Conservation (phyloP, 2,329 filamentous ascomycete genomes). For the Tricladium varicosporioides region DNA sequence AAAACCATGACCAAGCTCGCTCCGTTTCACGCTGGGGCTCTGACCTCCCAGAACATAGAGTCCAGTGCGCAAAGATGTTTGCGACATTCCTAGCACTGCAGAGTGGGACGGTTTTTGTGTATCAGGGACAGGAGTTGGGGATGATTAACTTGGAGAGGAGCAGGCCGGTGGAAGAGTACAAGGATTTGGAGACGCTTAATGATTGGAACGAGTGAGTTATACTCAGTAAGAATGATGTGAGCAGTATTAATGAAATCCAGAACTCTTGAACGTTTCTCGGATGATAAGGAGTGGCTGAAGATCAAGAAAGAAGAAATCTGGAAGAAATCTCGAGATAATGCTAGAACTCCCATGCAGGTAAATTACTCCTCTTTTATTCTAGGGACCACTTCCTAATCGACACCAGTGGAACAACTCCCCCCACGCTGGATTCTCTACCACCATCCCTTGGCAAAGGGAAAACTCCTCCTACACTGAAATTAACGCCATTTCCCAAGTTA, state of each 20-base stretch:
- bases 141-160: conserved; percentile 54
- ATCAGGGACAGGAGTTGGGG: conserved; percentile 60
- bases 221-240: not conserved
- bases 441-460: conserved; percentile 66
- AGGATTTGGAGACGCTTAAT: conserved; percentile 61
- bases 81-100: conserved; percentile 48
- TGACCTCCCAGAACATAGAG: conserved; percentile 42
- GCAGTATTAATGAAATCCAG: conserved; percentile 21
- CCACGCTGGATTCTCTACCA: conserved; percentile 64
- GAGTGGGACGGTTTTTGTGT: conserved; percentile 56
- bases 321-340: conserved; percentile 65
- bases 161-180: conserved; percentile 65
- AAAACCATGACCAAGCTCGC: conserved; percentile 56
- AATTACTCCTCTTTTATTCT: not conserved
- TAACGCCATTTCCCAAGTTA: conserved; percentile 58
- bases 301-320: conserved; percentile 49
- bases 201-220: conserved; percentile 41
- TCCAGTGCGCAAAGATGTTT: conserved; percentile 50
- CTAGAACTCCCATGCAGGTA: conserved; percentile 61
- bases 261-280: conserved; percentile 32
- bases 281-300: conserved; percentile 39
- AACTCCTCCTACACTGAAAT: conserved; percentile 60
- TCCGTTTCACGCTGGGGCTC: conserved; percentile 47
- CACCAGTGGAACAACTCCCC: conserved; percentile 56
- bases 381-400: not conserved